Conservation (phyloP, 1,139 yeast genomes). For the Kluyveromyces sp. region DNA sequence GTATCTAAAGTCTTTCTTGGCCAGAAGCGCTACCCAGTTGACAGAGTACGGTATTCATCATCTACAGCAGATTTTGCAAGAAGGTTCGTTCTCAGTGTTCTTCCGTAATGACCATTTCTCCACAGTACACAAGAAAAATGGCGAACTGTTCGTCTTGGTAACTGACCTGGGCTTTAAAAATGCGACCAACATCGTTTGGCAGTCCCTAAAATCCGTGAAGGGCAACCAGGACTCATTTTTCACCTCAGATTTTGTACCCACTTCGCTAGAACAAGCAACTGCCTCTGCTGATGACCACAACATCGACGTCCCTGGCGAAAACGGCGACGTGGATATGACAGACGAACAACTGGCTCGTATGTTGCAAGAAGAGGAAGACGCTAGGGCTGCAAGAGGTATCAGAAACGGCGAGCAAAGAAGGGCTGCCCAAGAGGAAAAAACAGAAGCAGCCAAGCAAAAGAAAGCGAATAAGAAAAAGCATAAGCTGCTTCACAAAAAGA, state of each 20-base stretch:
- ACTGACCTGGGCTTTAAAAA: constrained; percentile 63
- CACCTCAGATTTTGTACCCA: constrained; percentile 50
- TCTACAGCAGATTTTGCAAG: constrained; percentile 37
- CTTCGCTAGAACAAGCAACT: constrained; percentile 12
- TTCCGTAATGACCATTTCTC: constrained; percentile 84
- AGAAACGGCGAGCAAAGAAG: constrained; percentile 12
- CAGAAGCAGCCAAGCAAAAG: constrained; percentile 13
- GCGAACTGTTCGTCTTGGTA: constrained; percentile 52
- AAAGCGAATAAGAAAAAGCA: constrained; percentile 9
- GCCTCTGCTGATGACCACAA: background rate
- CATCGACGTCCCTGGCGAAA: constrained; percentile 3
- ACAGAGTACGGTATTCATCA: constrained; percentile 54
- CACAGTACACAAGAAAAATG: constrained; percentile 51
- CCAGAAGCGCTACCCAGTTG: constrained; percentile 58
- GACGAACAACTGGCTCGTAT: constrained; percentile 27
- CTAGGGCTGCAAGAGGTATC: constrained; percentile 17
- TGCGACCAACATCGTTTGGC: constrained; percentile 61
- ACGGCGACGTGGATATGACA: constrained; percentile 4
- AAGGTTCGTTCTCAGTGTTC: constrained; percentile 52
- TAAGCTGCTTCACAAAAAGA: constrained; percentile 12
- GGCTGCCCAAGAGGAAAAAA: constrained; percentile 10
- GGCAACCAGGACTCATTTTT: constrained; percentile 65
- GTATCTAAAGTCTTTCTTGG: constrained; percentile 30
- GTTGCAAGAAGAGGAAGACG: constrained; percentile 29
- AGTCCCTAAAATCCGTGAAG: constrained; percentile 54